Conservation (phyloP, 75 land plant genomes). For the Cunninghamia lanceolata region DNA sequence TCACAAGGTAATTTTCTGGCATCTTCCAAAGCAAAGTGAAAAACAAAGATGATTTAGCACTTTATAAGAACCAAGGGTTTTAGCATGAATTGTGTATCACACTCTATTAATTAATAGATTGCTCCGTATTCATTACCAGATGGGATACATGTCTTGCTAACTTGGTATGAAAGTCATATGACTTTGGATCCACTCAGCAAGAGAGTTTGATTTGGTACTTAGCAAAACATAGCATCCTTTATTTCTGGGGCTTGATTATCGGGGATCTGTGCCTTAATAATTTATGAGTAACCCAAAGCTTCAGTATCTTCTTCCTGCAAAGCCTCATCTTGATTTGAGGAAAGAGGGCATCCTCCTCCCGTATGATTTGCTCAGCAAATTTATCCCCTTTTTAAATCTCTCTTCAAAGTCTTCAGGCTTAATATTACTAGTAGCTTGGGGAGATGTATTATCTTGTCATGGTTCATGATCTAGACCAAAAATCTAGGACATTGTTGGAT, state of each 20-base stretch:
- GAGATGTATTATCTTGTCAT: background rate
- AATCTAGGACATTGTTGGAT: background rate
- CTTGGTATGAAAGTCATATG: background rate
- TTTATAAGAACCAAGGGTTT: background rate
- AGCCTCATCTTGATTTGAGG: background rate
- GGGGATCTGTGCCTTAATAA: background rate
- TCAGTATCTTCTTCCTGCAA: background rate
- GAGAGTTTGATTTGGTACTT: background rate
- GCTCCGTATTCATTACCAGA: background rate
- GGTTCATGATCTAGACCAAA: background rate
- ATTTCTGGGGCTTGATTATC: background rate
- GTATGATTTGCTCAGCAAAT: background rate
- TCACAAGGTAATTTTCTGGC: slow-evolving; percentile 38
- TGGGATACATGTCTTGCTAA: background rate
- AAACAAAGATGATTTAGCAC: background rate
- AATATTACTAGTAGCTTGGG: background rate
- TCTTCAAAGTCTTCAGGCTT: background rate
- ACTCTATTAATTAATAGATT: background rate
- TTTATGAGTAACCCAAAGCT: background rate
- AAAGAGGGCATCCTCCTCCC: background rate
- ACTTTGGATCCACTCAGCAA: background rate
- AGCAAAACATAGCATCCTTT: background rate
- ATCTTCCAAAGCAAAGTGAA: background rate
- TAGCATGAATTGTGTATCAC: background rate
- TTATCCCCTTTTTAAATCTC: background rate